Conservation (phyloP, 108 stramenopile genomes). For the Aurantiochytrium sp. region DNA sequence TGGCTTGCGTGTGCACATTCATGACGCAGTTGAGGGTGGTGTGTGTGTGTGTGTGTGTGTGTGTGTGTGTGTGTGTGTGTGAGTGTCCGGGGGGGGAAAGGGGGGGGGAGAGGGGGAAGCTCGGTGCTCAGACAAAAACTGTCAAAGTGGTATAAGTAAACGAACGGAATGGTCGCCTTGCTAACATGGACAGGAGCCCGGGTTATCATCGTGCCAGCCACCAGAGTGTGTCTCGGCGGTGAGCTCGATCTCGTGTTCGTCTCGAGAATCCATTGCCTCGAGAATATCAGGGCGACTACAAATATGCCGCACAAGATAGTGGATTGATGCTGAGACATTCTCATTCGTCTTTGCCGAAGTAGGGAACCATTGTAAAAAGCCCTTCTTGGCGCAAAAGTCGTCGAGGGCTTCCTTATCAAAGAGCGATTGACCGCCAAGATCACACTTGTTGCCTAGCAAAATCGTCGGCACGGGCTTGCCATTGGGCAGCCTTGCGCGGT, state of each 20-base stretch:
- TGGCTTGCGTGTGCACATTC: too few relatives aligned
- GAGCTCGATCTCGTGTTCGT: background rate
- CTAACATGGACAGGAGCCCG: background rate
- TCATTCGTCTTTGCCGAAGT: constrained; percentile 14
- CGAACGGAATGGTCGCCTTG: background rate
- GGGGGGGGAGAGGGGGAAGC: background rate
- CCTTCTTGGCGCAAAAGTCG: background rate
- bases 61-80: too few relatives aligned
- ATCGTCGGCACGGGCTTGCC: constrained; percentile 35
- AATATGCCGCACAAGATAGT: background rate
- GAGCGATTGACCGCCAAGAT: background rate
- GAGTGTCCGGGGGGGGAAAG: too few relatives aligned
- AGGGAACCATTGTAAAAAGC: background rate
- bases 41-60: too few relatives aligned
- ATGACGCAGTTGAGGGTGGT: too few relatives aligned
- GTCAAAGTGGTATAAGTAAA: background rate
- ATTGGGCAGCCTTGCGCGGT: constrained; percentile 33
- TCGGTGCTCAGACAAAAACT: background rate
- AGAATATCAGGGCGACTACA: background rate
- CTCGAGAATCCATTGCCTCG: background rate
- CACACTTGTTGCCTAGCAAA: constrained; percentile 36
- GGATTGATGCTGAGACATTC: background rate
- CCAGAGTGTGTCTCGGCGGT: background rate
- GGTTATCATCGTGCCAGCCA: background rate
- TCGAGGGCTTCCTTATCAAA: background rate